These are phyloP conservation scores for Mortierella claussenii DNA, from an alignment of 192 early-diverging fungal genomes.

Conservation along the genomic window DNA sequence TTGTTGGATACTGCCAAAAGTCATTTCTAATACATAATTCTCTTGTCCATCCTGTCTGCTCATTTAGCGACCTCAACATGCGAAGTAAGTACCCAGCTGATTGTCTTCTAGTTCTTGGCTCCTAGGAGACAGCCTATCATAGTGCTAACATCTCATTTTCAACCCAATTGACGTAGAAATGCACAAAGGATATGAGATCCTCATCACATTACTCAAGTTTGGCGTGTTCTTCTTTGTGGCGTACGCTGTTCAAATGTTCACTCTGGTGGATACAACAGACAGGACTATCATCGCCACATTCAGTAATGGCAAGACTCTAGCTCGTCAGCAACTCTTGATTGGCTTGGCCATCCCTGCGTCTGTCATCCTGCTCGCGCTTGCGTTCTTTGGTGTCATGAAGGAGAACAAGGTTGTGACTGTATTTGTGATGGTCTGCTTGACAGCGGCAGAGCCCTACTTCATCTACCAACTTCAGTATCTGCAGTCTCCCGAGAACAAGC, in stretches of 20 bases:
- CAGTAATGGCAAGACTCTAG: slow-evolving; percentile 6
- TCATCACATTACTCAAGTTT: slow-evolving; percentile 73
- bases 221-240: slow-evolving; percentile 73
- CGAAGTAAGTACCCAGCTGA: slow-evolving; percentile 10
- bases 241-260: slow-evolving; percentile 68
- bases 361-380: slow-evolving; percentile 22
- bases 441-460: slow-evolving; percentile 37
- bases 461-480: slow-evolving; percentile 35
- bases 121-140: no score
- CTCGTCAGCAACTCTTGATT: slow-evolving; percentile 34
- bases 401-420: slow-evolving; percentile 29
- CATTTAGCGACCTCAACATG: slow-evolving; percentile 37
- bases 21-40: neutral
- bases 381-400: slow-evolving; percentile 43
- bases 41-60: neutral
- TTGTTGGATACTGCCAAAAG: no score
- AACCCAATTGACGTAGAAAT: slow-evolving; percentile 41
- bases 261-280: slow-evolving; percentile 65
- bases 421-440: slow-evolving; percentile 43
- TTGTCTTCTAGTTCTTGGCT: neutral
- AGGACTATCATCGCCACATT: slow-evolving; percentile 47
- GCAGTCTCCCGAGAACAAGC: neutral
- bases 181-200: slow-evolving; percentile 71
- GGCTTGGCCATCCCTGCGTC: slow-evolving; percentile 36
- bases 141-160: neutral